These are phyloP conservation scores for Gossypium stocksii DNA, from an alignment of 345 rosid species.

Conservation along the genomic window DNA sequence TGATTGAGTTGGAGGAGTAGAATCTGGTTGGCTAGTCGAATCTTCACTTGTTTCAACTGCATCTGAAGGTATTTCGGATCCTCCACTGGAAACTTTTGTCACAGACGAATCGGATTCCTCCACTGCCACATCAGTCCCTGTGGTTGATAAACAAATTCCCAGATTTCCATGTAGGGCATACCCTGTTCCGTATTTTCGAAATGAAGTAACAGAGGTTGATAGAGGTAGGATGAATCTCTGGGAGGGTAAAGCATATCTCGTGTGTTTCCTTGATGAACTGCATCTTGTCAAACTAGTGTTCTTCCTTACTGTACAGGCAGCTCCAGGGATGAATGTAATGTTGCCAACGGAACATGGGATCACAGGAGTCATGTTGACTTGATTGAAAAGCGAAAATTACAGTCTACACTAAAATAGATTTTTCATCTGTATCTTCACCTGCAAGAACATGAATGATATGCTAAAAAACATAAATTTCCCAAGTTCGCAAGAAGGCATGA, in stretches of 20 bases:
- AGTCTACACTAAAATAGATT: conserved; percentile 23
- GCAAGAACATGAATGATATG: conserved; percentile 11
- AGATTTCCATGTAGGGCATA: conserved; percentile 35
- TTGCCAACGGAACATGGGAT: conserved; percentile 58
- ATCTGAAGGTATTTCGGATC: conserved; percentile 33
- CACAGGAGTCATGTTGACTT: conserved; percentile 51
- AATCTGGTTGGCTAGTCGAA: conserved; percentile 27
- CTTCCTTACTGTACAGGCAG: conserved; percentile 41
- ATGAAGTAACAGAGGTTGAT: conserved; percentile 41
- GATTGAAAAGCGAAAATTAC: conserved; percentile 10
- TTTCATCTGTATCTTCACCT: conserved; percentile 36
- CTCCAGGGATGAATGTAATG: conserved; percentile 53
- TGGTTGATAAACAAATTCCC: conserved; percentile 37
- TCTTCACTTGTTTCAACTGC: conserved; percentile 31
- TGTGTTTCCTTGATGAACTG: conserved; percentile 38
- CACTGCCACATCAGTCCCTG: conserved; percentile 62
- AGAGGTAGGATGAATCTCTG: conserved; percentile 43
- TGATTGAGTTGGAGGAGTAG: conserved; percentile 38
- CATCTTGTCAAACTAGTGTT: conserved; percentile 38
- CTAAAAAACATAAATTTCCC: conserved; percentile 5
- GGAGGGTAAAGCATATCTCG: conserved; percentile 14
- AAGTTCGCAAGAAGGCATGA: not conserved
- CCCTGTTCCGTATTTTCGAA: conserved; percentile 43
- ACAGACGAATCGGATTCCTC: conserved; percentile 57
- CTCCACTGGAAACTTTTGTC: conserved; percentile 29